Percentiles rank a stretch among this genome's conserved stretches.
Conservation (phyloP, 2,329 filamentous ascomycete genomes). For the Hymenoscyphus salicellus region DNA sequence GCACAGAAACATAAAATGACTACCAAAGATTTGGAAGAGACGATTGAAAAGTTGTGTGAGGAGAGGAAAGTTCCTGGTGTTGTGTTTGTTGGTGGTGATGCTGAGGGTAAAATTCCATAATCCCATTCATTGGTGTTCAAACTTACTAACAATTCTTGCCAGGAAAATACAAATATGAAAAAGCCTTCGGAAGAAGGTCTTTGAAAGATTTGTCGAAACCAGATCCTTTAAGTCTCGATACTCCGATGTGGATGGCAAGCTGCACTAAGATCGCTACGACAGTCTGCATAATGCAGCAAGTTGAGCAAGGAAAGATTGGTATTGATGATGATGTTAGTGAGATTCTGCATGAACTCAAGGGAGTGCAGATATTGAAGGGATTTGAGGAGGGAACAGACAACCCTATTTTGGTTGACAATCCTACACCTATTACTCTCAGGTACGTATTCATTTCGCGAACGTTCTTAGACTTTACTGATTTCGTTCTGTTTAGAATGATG, state of each 20-base stretch:
- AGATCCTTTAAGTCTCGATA: slow-evolving; percentile 58
- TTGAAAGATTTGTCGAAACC: slow-evolving; percentile 51
- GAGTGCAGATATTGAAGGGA: slow-evolving; percentile 28
- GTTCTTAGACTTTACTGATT: no score
- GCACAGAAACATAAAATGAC: slow-evolving; percentile 14
- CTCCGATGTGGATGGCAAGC: slow-evolving; percentile 58
- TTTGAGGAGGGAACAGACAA: slow-evolving; percentile 24
- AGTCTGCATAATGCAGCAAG: slow-evolving; percentile 54
- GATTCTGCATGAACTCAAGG: slow-evolving; percentile 30
- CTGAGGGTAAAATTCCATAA: slow-evolving; percentile 18
- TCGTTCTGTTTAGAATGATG: slow-evolving; percentile 21
- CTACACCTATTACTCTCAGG: slow-evolving; percentile 33
- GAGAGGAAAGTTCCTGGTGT: slow-evolving; percentile 24
- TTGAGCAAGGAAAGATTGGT: slow-evolving; percentile 48
- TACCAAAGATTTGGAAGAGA: slow-evolving; percentile 21
- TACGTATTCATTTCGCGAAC: slow-evolving; percentile 6
- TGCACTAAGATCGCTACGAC: slow-evolving; percentile 55
- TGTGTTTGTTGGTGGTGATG: slow-evolving; percentile 21
- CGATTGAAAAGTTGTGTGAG: slow-evolving; percentile 20
- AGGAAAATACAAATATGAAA: slow-evolving; percentile 40
- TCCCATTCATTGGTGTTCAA: background rate
- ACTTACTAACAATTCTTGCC: no score
- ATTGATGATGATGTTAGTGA: slow-evolving; percentile 45
- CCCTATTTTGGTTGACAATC: slow-evolving; percentile 23
- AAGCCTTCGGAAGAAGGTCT: slow-evolving; percentile 37